These are phyloP conservation scores for sweet orange (Citrus sinensis) DNA, from an alignment of 345 rosid genomes.

Conservation along the genomic window DNA sequence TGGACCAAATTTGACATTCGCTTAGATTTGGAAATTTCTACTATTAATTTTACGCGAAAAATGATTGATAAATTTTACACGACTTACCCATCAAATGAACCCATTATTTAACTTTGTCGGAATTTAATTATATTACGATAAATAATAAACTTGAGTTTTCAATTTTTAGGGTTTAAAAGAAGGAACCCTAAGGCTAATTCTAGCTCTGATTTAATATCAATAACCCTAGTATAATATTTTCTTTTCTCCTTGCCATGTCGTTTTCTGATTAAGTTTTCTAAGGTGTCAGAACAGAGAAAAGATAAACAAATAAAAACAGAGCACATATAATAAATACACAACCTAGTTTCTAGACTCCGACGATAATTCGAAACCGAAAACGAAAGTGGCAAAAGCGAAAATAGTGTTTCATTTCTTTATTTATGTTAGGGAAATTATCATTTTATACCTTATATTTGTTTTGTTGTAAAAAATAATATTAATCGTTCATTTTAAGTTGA, in stretches of 20 bases:
- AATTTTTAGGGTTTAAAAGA: background rate
- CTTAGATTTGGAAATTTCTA: background rate
- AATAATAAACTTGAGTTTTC: background rate
- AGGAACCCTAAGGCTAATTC: background rate
- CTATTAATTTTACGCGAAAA: background rate
- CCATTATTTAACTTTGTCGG: background rate
- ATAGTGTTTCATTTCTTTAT: background rate
- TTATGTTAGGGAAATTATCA: background rate
- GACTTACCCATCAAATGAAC: background rate
- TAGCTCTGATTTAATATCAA: background rate
- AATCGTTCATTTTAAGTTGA: rapidly evolving
- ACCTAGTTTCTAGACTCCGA: background rate
- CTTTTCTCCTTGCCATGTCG: background rate
- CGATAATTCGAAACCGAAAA: too few relatives aligned
- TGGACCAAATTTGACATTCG: background rate
- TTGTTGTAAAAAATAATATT: too few relatives aligned
- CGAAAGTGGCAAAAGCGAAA: too few relatives aligned
- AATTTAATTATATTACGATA: too few relatives aligned
- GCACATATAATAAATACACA: background rate
- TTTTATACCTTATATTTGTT: rapidly evolving
- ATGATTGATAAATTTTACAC: background rate
- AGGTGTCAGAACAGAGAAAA: too few relatives aligned
- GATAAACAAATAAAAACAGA: background rate
- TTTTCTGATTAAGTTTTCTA: background rate
- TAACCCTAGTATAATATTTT: background rate